Conservation (phyloP, 257 asterid species). For the Rhazya stricta region DNA sequence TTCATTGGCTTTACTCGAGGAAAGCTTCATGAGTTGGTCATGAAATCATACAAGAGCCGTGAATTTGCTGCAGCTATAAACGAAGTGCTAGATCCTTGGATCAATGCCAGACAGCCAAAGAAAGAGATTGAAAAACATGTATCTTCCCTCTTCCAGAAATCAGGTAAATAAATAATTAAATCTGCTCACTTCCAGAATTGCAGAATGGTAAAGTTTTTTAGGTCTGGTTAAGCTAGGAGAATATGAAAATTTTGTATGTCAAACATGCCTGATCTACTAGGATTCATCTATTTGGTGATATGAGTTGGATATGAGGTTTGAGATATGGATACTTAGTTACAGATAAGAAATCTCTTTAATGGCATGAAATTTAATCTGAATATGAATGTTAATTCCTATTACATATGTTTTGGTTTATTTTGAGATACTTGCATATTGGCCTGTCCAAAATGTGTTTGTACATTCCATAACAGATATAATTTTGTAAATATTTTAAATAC, state of each 20-base stretch:
- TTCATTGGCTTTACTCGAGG: slow-evolving; percentile 91
- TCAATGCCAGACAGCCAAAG: slow-evolving; percentile 82
- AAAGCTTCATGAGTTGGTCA: slow-evolving; percentile 92
- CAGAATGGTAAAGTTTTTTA: not conserved
- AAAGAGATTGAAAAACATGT: slow-evolving; percentile 64
- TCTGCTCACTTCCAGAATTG: not conserved
- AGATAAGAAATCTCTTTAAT: not conserved
- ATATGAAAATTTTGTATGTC: not conserved
- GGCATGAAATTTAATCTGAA: not conserved
- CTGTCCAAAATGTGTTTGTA: not conserved
- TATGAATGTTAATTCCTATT: not conserved
- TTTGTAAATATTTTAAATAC: not conserved
- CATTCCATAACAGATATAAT: not conserved
- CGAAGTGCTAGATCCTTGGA: slow-evolving; percentile 98
- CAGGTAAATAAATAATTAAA: slow-evolving; percentile 40
- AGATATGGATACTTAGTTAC: not conserved
- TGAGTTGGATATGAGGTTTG: not conserved
- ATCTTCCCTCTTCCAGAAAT: slow-evolving; percentile 28
- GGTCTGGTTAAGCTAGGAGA: not conserved
- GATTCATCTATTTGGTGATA: not conserved
- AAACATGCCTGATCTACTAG: not conserved
- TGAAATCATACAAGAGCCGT: slow-evolving; percentile 95
- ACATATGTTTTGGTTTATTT: not conserved
- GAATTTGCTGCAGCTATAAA: slow-evolving; percentile 98
- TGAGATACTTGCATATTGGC: not conserved